Evolutionary conservation across 225 moss, liverwort and hornwort genomes (phyloP).

Genomic region (Thuidium tamariscinum): DNA sequence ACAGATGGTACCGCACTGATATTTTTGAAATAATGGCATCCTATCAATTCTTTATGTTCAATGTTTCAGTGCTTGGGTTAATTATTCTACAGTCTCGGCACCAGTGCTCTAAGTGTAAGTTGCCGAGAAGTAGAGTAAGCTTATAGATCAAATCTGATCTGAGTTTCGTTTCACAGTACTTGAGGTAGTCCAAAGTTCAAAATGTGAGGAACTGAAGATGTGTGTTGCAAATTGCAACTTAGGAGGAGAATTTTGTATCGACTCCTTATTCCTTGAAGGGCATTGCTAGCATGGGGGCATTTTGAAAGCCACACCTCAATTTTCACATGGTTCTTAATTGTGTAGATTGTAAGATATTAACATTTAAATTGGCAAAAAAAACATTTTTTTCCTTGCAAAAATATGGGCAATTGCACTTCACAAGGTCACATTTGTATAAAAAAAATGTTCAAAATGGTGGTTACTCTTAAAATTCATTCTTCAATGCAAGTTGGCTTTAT

Average conservation of each 20-base stretch:
- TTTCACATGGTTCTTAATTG: background rate
- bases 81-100: background rate
- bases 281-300: background rate
- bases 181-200: background rate
- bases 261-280: accelerated
- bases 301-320: background rate
- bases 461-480: no score
- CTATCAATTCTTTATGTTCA: background rate
- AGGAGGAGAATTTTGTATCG: no score
- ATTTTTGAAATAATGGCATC: background rate
- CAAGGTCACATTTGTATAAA: no score
- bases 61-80: background rate
- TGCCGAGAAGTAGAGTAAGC: background rate
- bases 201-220: background rate
- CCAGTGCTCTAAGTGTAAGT: background rate
- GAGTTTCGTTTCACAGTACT: background rate
- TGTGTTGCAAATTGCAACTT: background rate
- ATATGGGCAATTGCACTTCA: no score
- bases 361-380: no score
- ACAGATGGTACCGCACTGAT: background rate
- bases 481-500: no score
- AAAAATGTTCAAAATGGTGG: no score
- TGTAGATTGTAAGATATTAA: no score
- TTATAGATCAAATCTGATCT: background rate
- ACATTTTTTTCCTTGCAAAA: no score